Conservation (phyloP, 768 basidiomycete species). For the Dendrothele bispora region DNA sequence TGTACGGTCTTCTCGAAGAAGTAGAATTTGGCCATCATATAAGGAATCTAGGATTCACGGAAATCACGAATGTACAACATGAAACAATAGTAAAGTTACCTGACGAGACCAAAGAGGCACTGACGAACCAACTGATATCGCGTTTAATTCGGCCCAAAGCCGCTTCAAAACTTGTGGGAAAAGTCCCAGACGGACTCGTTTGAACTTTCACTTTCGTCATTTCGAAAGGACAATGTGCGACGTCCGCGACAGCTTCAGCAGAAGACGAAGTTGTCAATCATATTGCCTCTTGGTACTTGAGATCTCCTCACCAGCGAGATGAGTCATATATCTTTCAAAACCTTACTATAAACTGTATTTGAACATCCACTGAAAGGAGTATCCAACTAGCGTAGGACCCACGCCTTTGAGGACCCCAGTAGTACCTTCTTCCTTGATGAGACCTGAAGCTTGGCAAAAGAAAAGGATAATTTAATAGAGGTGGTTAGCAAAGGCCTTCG, state of each 20-base stretch:
- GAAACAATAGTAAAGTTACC: conserved; percentile 38
- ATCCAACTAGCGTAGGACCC: conserved; percentile 89
- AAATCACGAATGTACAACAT: not conserved
- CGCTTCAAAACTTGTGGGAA: conserved; percentile 72
- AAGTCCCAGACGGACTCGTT: conserved; percentile 70
- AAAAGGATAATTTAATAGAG: no score
- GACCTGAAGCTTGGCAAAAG: conserved; percentile 57
- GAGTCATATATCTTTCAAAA: conserved; percentile 92
- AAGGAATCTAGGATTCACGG: conserved; percentile 69
- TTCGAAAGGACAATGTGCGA: conserved; percentile 93
- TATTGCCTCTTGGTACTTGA: conserved; percentile 86
- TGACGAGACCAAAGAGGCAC: conserved; percentile 88
- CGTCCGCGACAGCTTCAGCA: conserved; percentile 93
- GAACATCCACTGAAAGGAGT: conserved; percentile 95
- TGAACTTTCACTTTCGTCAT: conserved; percentile 93
- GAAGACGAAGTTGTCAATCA: conserved; percentile 94
- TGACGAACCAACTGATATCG: conserved; percentile 84
- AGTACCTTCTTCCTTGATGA: conserved; percentile 78
- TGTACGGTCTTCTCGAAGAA: conserved; percentile 90
- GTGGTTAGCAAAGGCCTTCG: no score
- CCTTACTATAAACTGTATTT: conserved; percentile 97
- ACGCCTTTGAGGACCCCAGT: conserved; percentile 92
- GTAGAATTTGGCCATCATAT: conserved; percentile 99
- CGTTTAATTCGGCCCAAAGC: conserved; percentile 75
- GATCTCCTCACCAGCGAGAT: conserved; percentile 83